Conservation (phyloP, 2,329 filamentous ascomycete species). For the Xylaria sp. region DNA sequence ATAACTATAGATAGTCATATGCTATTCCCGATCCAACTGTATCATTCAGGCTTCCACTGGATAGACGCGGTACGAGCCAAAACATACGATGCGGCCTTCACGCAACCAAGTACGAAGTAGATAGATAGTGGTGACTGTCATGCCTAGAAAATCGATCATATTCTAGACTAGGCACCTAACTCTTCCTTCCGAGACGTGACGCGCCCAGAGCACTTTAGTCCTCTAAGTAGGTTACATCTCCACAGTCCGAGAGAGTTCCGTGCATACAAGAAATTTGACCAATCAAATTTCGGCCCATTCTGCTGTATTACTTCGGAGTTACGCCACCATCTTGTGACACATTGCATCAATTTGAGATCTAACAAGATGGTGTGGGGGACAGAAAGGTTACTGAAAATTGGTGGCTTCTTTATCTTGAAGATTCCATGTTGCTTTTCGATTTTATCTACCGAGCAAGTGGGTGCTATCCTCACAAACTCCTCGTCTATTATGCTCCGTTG, state of each 20-base stretch:
- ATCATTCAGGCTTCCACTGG: not conserved
- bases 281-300: not conserved
- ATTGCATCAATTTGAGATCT: not conserved
- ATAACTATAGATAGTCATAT: too few relatives aligned
- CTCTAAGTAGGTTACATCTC: constrained; percentile 2
- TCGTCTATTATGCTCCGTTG: not conserved
- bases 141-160: not conserved
- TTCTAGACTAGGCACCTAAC: not conserved
- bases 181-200: not conserved
- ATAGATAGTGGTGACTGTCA: not conserved
- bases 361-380: not conserved
- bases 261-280: not conserved
- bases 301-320: constrained; percentile 5
- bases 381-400: not conserved
- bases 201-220: not conserved
- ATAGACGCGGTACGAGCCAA: not conserved
- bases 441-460: not conserved
- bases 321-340: not conserved
- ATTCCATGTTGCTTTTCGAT: not conserved
- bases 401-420: not conserved
- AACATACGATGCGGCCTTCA: not conserved
- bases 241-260: not conserved
- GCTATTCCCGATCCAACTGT: not conserved
- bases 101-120: not conserved
- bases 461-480: not conserved